Evolutionary conservation across 352 stramenopile species (phyloP), one percentile per base, ranked within the genome.

Genomic region (Phytophthora aleatoria): DNA sequence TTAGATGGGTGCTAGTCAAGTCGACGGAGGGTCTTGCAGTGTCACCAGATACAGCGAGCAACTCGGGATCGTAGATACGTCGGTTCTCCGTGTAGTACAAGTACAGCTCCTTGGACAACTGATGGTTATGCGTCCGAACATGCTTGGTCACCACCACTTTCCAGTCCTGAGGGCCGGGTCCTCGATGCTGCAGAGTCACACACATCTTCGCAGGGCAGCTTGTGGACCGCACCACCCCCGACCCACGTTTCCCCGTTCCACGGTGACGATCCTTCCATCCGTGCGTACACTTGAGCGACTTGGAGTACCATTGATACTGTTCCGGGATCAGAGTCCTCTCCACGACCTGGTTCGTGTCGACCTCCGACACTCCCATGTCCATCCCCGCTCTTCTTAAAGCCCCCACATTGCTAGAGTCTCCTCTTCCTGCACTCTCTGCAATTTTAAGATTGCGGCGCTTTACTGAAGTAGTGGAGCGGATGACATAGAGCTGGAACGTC

Each of bases 261-360:
- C 84, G 80, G 39, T 86, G 73, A 7, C 84, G 80, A 41, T 87
- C 71, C 60, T 91, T 91, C 84, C 84, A 93, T 5, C 84, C 84
- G 61, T 93, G 84, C 5, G 84, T 93, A 50, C 84, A 93, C 69
- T 89, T 88, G 35, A 93, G 73, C 31, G 84, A 90, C 72, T 93
- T 93, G 44, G 84, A 93, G 53, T 93, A 93, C 84, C 84, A 93
- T 47, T 79, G 75, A 58, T 74, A 87, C 31, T 65, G 73, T 55
- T 85, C 73, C 0, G 84, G 84, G 41, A 93, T 90, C 58, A 91
- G 58, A 51, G 69, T 76, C 20, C 70, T 76, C 16, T 80, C 68
- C 28, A 54, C 33, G 0, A 57, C 30, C 2, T 55, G 47, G 15
- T 58, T 61, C 13, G 38, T 24, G 24, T 38, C 24, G 9, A 41